Evolutionary conservation across 129 eudicot genomes (phyloP), one percentile per base, ranked within the genome.

Genomic region (Flaveria robusta): DNA sequence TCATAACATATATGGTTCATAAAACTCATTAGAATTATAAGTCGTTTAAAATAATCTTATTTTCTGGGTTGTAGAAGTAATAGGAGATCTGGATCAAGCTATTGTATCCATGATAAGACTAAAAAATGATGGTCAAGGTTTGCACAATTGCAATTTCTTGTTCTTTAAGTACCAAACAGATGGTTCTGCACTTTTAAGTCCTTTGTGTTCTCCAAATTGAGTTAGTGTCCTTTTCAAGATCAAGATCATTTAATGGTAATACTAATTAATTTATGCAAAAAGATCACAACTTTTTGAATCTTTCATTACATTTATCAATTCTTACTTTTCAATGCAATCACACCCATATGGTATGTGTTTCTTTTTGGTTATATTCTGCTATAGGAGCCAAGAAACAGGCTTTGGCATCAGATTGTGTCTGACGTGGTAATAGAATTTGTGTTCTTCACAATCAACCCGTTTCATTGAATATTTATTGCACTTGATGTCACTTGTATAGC

Each of bases 321-420:
- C 45, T 67, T 77, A 3, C 8, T 23, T 23, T 77, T 23, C 15
- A 39, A 52, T 70, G 14, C 52, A 65, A 27, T 37, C n/a, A 46
- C 56, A 70, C 37, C 67, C 69, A 13, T n/a, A 51, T 83, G 14
- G 42, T 16, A 16, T 74, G 11, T 16, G 50, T 54, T 72, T 63
- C 64, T 71, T 81, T 74, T 46, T 9, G 34, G 50, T 47, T 59
- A 50, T 29, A 76, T 62, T 4, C 22, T 15, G 47, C 1, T 52
- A 14, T 72, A 92, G 96, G 96, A 90, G 86, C 81, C 96, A 92
- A 71, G 94, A 92, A 82, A 92, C 96, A 39, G 94, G 94, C 15
- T 83, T 89, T 89, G 0, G 91, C 82, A 51, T 80, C 93, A 22
- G 78, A 85, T 51, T 83, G 85, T 6, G 91, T 90, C 55, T 86